Evolutionary conservation across 2,329 filamentous ascomycete species (phyloP).

Genomic region (Botrytis pseudocinerea): DNA sequence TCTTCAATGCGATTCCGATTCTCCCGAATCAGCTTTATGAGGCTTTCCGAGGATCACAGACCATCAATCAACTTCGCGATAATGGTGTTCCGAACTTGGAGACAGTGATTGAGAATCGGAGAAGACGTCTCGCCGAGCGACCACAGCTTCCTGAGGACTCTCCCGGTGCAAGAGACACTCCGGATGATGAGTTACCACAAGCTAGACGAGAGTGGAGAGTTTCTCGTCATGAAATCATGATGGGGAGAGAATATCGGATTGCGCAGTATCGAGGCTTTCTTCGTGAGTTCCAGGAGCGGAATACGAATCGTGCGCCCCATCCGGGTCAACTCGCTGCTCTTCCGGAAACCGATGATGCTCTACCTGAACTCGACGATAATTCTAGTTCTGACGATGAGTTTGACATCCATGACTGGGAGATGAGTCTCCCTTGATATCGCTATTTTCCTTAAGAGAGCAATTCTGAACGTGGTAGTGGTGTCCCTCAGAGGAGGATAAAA

Average conservation of each 20-base stretch:
- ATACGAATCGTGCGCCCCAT: not conserved
- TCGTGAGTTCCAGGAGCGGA: not conserved
- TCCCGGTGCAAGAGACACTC: not conserved
- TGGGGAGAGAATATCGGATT: not conserved
- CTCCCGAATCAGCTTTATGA: not conserved
- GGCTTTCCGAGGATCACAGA: too few relatives aligned
- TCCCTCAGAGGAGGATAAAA: too few relatives aligned
- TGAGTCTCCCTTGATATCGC: not conserved
- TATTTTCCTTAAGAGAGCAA: not conserved
- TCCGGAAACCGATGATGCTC: not conserved
- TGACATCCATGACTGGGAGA: not conserved
- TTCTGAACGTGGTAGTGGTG: not conserved
- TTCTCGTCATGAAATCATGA: not conserved
- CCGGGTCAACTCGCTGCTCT: not conserved
- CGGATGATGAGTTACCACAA: too few relatives aligned
- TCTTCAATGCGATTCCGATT: rapidly evolving
- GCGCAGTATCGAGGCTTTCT: not conserved
- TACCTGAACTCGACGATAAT: not conserved
- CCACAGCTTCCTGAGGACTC: not conserved
- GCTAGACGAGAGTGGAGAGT: not conserved
- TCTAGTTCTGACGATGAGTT: not conserved
- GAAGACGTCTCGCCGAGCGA: not conserved
- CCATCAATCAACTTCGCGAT: not conserved
- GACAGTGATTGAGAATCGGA: not conserved
- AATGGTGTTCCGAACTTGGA: not conserved